Percentiles rank a stretch among this genome's conserved stretches.
These are phyloP conservation scores for Russula vinacea DNA, from an alignment of 768 basidiomycete genomes.

Conservation along the genomic window DNA sequence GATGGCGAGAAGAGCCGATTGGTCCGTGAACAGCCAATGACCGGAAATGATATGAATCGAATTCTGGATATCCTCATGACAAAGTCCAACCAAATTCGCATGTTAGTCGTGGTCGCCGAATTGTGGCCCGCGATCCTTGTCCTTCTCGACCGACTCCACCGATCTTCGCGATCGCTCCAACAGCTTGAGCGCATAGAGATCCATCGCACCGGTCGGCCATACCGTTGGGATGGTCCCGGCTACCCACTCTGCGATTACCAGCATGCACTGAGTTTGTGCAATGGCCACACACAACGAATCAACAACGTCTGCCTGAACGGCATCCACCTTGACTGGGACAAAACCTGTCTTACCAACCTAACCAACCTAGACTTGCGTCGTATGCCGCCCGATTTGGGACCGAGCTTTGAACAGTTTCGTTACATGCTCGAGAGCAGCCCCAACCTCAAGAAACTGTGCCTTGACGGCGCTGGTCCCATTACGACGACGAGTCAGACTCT, in stretches of 20 bases:
- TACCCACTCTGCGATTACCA: constrained; percentile 39
- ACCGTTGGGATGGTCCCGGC: constrained; percentile 45
- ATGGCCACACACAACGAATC: constrained; percentile 45
- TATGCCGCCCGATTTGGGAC: constrained; percentile 52
- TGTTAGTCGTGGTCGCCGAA: constrained; percentile 55
- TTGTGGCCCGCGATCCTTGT: constrained; percentile 53
- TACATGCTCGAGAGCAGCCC: constrained; percentile 43
- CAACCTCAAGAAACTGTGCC: constrained; percentile 51
- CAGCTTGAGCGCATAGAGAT: constrained; percentile 61
- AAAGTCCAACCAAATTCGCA: constrained; percentile 56
- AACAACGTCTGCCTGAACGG: constrained; percentile 55
- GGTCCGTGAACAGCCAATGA: constrained; percentile 35
- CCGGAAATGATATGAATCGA: constrained; percentile 43
- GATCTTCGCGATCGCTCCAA: constrained; percentile 23
- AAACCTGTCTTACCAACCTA: constrained; percentile 50
- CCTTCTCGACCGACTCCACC: constrained; percentile 48
- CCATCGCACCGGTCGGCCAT: constrained; percentile 53
- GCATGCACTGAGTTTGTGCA: constrained; percentile 49
- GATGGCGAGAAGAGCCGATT: constrained; percentile 35
- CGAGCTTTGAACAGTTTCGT: constrained; percentile 50
- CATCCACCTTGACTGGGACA: constrained; percentile 58
- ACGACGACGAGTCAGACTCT: constrained; percentile 33
- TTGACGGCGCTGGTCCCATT: constrained; percentile 62
- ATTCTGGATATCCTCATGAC: constrained; percentile 52
- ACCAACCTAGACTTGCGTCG: constrained; percentile 62